Conservation (phyloP, 306 rosid species). For the cucumber (Cucumis sativus) region Cucumber_9930_V3 NC_026661.2:996501-997000, state of each 20-base stretch:
- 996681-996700: constrained; percentile 46
- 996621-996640: constrained; percentile 19
- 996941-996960: constrained; percentile 30
- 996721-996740: constrained; percentile 18
- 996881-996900: constrained; percentile 49
- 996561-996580: constrained; percentile 29
- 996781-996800: constrained; percentile 1
- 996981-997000: constrained; percentile 8
- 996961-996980: constrained; percentile 7
- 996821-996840: constrained; percentile 49
- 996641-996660: constrained; percentile 19
- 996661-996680: constrained; percentile 19
- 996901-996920: constrained; percentile 30
- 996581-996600: constrained; percentile 9
- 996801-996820: constrained; percentile 26
- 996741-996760: background rate
- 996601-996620: constrained; percentile 26
- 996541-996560: constrained; percentile 35
- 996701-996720: constrained; percentile 23
- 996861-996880: constrained; percentile 66
- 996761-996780: background rate
- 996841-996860: constrained; percentile 56
- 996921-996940: constrained; percentile 38
- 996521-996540: background rate
- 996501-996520: no score